Conservation (phyloP, 2,329 filamentous ascomycete genomes). For the Stemphylium lycopersici region DNA sequence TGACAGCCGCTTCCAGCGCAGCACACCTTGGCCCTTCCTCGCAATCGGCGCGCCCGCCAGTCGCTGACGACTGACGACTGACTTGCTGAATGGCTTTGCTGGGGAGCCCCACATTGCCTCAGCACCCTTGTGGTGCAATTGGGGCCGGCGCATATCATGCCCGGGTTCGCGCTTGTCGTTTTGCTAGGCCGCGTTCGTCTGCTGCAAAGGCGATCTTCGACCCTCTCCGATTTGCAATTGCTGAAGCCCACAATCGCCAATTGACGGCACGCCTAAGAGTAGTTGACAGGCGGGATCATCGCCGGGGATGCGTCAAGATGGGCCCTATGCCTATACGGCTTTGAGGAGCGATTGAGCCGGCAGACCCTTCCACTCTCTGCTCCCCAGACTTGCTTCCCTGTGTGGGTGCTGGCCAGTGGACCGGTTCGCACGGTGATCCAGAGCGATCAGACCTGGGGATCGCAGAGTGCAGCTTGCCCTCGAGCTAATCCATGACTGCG, state of each 20-base stretch:
- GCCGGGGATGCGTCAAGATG: constrained; percentile 33
- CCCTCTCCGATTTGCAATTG: constrained; percentile 19
- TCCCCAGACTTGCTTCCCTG: constrained; percentile 22
- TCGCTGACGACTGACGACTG: constrained; percentile 12
- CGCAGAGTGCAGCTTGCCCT: constrained; percentile 27
- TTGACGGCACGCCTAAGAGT: constrained; percentile 21
- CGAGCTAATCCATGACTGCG: constrained; percentile 28
- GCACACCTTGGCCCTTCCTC: neutral
- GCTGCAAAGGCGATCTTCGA: constrained; percentile 44
- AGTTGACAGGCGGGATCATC: constrained; percentile 42
- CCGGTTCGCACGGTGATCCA: constrained; percentile 25
- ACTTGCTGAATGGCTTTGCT: constrained; percentile 16
- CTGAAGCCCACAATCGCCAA: constrained; percentile 13
- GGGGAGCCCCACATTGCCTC: constrained; percentile 30
- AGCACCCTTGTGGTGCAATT: constrained; percentile 20
- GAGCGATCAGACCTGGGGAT: constrained; percentile 26
- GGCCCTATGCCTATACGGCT: constrained; percentile 30
- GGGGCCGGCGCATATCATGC: constrained; percentile 24
- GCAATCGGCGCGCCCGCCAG: constrained; percentile 2
- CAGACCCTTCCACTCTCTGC: constrained; percentile 12
- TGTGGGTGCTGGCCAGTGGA: constrained; percentile 23
- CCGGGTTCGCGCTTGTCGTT: constrained; percentile 24
- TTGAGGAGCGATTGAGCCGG: constrained; percentile 23
- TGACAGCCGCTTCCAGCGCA: constrained; percentile 27
- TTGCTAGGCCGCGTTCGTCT: constrained; percentile 14